Evolutionary conservation across 1,284 basidiomycete genomes (phyloP), one percentile per base, ranked within the genome.

Genomic region (Sanghuangporus baumii): DNA sequence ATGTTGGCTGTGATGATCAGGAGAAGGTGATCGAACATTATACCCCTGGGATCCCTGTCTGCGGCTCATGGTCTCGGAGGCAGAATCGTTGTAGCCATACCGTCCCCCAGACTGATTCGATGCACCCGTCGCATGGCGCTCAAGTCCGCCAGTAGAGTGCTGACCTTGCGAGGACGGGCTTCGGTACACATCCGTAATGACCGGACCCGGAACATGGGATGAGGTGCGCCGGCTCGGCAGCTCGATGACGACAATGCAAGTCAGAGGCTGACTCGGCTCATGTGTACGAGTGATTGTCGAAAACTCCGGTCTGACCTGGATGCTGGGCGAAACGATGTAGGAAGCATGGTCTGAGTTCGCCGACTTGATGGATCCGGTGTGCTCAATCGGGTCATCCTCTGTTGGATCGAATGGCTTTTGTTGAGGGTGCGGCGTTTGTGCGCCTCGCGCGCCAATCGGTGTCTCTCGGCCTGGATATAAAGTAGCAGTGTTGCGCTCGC

Each of bases 181-280:
- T n/a, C 63, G 59, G 37, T 65, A 65, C 20, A 72, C 72, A 55
- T 88, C 84, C 12, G 78, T 71, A 55, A 83, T 75, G 55, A 84
- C 78, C 52, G 86, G 81, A 0, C 85, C 84, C 46, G 85, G 88
- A 43, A 86, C 81, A 67, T 81, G 80, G 0, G 76, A 75, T 3
- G 76, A 72, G 6, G 74, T 76, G 63, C 91, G 79, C 72, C 92
- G 84, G 64, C 84, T 82, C 3, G 94, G 92, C 0, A 97, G 84
- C 74, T 96, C 93, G 70, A 98, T 86, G 65, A 94, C 81, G 63
- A 98, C 86, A 69, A 97, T 91, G 70, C 93, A 96, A 12, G 94
- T 95, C 66, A 97, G 78, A 1, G 90, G 88, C 71, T 93, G 90
- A 63, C 79, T 88, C 55, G 83, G 73, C 69, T 95, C 93, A 63